phyloP scores from a whole-genome alignment of 2,329 filamentous ascomycete species.

The Claviceps fusiformis region DNA sequence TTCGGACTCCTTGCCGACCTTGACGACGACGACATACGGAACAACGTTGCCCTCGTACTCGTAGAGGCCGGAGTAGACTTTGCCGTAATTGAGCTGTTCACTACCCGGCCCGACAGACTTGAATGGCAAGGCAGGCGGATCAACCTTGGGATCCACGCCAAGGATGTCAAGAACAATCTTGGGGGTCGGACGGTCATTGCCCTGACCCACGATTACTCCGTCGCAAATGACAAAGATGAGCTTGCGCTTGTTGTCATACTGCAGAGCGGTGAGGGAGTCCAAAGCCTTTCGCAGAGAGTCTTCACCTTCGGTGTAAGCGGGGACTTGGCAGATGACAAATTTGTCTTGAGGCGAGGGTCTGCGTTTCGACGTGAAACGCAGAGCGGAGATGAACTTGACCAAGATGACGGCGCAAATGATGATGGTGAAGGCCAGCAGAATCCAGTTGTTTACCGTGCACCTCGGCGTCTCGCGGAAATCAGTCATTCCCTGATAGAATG shows the following conservation, averaged over 20 bases:
- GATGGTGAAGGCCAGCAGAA: constrained; percentile 76
- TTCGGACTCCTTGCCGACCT: constrained; percentile 94
- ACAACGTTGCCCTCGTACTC: constrained; percentile 97
- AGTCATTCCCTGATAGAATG: constrained; percentile 68
- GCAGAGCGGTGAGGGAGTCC: constrained; percentile 83
- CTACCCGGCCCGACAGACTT: constrained; percentile 80
- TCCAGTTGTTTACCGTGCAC: constrained; percentile 84
- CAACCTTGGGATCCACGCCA: constrained; percentile 90
- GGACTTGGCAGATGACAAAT: constrained; percentile 96
- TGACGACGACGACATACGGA: constrained; percentile 89
- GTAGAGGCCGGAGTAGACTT: constrained; percentile 95
- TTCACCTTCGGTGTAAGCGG: constrained; percentile 95
- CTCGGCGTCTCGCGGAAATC: constrained; percentile 69
- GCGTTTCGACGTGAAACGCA: constrained; percentile 87
- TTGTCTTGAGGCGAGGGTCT: constrained; percentile 88
- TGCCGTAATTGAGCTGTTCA: constrained; percentile 94
- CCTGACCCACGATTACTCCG: constrained; percentile 88
- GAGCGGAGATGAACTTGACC: constrained; percentile 80
- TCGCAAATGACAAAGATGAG: constrained; percentile 94
- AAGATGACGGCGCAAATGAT: constrained; percentile 68
- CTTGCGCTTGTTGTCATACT: constrained; percentile 98
- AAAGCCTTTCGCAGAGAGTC: constrained; percentile 86
- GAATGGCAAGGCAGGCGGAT: constrained; percentile 87
- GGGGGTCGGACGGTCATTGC: constrained; percentile 91
- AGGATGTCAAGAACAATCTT: constrained; percentile 97